These are phyloP conservation scores for Leersia perrieri DNA, from an alignment of 176 grass and related monocot genomes.

Conservation along the genomic window DNA sequence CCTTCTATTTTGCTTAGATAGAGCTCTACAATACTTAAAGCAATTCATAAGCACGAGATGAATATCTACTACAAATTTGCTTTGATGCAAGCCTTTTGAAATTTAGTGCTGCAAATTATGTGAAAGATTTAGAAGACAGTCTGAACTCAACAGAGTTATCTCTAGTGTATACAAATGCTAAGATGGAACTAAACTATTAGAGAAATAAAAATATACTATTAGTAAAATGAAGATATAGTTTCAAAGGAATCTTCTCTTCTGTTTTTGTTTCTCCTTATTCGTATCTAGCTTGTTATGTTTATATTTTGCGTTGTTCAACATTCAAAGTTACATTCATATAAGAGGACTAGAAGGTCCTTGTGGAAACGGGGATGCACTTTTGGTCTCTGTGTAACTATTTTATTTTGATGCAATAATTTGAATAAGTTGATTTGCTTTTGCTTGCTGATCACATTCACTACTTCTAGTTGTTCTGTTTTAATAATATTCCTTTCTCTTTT, in stretches of 20 bases:
- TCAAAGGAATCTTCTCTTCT: neutral
- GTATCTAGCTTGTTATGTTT: slow-evolving; percentile 4
- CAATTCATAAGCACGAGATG: slow-evolving; percentile 19
- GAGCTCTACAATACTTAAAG: neutral
- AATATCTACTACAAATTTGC: neutral
- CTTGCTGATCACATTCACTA: neutral
- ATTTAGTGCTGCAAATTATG: neutral
- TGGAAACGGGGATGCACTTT: neutral
- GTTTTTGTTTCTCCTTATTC: neutral
- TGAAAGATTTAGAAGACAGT: neutral
- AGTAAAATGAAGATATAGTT: neutral
- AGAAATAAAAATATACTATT: neutral
- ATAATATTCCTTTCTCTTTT: slow-evolving; percentile 27
- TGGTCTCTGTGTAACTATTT: neutral
- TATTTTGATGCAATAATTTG: neutral
- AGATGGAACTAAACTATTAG: neutral
- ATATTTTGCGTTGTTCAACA: neutral
- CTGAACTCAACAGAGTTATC: neutral
- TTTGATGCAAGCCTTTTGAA: neutral
- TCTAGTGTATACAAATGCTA: neutral
- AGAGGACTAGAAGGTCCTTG: neutral
- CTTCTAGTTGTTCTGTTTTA: slow-evolving; percentile 1
- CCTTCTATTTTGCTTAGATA: neutral
- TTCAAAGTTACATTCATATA: neutral
- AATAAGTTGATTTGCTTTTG: neutral